Conservation (phyloP, 345 rosid genomes). For the Salix purpurea region DNA sequence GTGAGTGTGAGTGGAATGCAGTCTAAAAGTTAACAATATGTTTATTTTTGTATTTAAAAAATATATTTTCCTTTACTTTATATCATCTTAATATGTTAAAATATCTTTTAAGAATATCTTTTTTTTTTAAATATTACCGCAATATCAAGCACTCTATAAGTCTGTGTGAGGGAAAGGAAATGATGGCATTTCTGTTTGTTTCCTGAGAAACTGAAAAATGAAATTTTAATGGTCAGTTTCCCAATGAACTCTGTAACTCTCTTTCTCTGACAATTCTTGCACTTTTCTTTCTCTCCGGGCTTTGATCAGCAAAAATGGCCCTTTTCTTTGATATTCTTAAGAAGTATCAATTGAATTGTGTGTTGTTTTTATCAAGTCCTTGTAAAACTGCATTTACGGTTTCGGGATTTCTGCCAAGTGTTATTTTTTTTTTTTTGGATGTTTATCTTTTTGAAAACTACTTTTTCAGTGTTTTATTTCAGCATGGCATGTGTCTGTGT, state of each 20-base stretch:
- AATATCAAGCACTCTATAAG: no score
- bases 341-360: neutral
- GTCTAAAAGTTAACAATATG: no score
- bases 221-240: neutral
- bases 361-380: neutral
- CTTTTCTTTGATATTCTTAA: neutral
- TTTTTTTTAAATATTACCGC: no score
- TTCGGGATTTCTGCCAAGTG: neutral
- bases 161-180: neutral
- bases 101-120: no score
- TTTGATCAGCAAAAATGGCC: neutral
- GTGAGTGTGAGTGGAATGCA: no score
- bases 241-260: neutral
- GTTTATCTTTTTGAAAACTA: neutral
- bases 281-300: neutral
- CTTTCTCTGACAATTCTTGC: neutral
- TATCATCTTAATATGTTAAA: no score
- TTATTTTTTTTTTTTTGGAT: neutral
- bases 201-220: slow-evolving; percentile 8
- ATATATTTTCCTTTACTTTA: no score
- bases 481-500: slow-evolving; percentile 4
- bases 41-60: no score
- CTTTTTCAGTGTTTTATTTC: neutral
- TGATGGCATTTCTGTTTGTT: neutral
- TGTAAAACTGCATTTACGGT: neutral